Evolutionary conservation across 1,139 yeast species (phyloP).

Genomic region (Pichia cactophila): DNA sequence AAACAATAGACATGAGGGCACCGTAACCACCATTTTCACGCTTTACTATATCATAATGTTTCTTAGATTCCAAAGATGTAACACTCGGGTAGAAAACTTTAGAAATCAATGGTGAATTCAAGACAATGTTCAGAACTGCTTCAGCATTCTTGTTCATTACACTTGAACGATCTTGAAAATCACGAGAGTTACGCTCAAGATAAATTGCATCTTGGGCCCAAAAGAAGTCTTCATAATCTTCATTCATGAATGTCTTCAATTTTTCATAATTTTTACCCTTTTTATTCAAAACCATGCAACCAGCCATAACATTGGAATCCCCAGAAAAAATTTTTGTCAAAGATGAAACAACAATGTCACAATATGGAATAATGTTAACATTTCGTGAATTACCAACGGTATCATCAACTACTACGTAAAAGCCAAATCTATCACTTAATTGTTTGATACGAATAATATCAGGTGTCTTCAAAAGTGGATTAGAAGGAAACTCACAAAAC

Average conservation of each 20-base stretch:
- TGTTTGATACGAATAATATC: conserved; percentile 55
- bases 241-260: conserved; percentile 47
- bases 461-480: conserved; percentile 82
- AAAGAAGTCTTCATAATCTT: conserved; percentile 58
- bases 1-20: conserved; percentile 74
- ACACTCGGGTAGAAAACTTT: conserved; percentile 66
- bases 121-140: conserved; percentile 43
- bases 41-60: conserved; percentile 64
- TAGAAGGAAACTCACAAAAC: conserved; percentile 91
- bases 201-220: conserved; percentile 96
- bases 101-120: conserved; percentile 42
- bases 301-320: conserved; percentile 93
- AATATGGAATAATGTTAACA: conserved; percentile 70
- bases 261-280: conserved; percentile 42
- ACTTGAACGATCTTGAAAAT: conserved; percentile 62
- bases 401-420: conserved; percentile 83
- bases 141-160: conserved; percentile 64
- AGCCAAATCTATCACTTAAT: conserved; percentile 61
- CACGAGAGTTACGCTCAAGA: conserved; percentile 88
- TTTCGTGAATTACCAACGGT: conserved; percentile 89
- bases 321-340: conserved; percentile 91
- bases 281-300: conserved; percentile 76
- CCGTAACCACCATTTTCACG: conserved; percentile 84
- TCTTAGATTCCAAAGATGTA: conserved; percentile 35
- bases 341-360: conserved; percentile 81